Conservation (phyloP, 78 protist genomes). For the Dictyostelium purpureum region DNA sequence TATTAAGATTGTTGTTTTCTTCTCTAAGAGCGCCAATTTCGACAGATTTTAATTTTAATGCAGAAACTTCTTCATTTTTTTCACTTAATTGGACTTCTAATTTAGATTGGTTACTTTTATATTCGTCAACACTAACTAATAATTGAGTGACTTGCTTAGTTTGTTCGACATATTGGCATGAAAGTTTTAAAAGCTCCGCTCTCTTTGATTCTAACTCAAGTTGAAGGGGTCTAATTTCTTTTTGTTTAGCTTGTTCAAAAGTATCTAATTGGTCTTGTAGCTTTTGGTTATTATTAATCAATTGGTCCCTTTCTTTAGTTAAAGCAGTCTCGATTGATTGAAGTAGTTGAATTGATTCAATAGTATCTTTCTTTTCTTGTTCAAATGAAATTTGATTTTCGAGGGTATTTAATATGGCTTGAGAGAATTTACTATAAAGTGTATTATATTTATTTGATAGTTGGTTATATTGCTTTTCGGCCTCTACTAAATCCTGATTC, state of each 20-base stretch:
- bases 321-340: not conserved
- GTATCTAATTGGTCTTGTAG: not conserved
- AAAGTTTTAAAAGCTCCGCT: not conserved
- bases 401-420: not conserved
- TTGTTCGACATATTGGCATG: not conserved
- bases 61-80: not conserved
- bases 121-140: not conserved
- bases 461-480: not conserved
- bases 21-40: not conserved
- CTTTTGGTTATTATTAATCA: not conserved
- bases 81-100: not conserved
- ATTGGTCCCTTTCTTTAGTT: not conserved
- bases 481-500: not conserved
- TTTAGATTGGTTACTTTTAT: not conserved
- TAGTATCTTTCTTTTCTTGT: not conserved
- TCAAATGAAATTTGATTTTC: not conserved
- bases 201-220: not conserved
- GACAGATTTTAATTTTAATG: not conserved
- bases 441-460: not conserved
- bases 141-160: slow-evolving; percentile 10
- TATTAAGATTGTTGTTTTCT: not conserved
- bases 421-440: not conserved
- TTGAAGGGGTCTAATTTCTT: not conserved
- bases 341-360: not conserved
- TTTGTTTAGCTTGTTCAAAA: no score